These are phyloP conservation scores for Hypoxylon sp. DNA, from an alignment of 2,329 filamentous ascomycete genomes.

Conservation along the genomic window DNA sequence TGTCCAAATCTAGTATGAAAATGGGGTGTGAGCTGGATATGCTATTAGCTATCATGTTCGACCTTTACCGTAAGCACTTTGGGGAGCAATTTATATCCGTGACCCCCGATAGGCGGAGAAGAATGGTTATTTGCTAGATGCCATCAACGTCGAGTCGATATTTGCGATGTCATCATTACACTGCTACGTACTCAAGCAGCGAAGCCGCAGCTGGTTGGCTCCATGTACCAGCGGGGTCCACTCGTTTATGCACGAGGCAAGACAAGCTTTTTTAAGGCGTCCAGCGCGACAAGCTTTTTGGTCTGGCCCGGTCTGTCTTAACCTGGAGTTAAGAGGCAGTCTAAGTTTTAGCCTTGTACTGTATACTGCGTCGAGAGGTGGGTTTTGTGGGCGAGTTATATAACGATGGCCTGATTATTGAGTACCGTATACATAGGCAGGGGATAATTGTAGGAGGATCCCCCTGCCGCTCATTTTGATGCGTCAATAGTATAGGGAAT, in stretches of 20 bases:
- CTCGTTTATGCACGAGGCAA: conserved; percentile 43
- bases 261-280: conserved; percentile 46
- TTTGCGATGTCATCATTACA: conserved; percentile 40
- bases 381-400: background rate
- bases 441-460: background rate
- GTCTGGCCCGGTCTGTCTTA: conserved; percentile 39
- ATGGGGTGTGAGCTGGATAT: conserved; percentile 2
- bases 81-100: conserved; percentile 17
- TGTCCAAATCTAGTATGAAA: background rate
- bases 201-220: conserved; percentile 31
- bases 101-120: conserved; percentile 6
- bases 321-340: conserved; percentile 10
- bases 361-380: background rate
- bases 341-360: background rate
- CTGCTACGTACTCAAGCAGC: conserved; percentile 31
- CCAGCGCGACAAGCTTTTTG: conserved; percentile 41
- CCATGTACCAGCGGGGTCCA: conserved; percentile 28
- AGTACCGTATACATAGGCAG: conserved; percentile 10
- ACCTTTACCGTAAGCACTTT: conserved; percentile 9
- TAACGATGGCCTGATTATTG: background rate
- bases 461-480: conserved; percentile 19
- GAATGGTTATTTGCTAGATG: conserved; percentile 31
- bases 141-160: conserved; percentile 25
- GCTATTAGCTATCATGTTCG: conserved; percentile 15
- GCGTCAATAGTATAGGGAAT: conserved; percentile 18